Percentiles rank a stretch among this genome's conserved stretches.
Conservation (phyloP, 176 grass and related monocot species). For the Musa itinerans region DNA sequence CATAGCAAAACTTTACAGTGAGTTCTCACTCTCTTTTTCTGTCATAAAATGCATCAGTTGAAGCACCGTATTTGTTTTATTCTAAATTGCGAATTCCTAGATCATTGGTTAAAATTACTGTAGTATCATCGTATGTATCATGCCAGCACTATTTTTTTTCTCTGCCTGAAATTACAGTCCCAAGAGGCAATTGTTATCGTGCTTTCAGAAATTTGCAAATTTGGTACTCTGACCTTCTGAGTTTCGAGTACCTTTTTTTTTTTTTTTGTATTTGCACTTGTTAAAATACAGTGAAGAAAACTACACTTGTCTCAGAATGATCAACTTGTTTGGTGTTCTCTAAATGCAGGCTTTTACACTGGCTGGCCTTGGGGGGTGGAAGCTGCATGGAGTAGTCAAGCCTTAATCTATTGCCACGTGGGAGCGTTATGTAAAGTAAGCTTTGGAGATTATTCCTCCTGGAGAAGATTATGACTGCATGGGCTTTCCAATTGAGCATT, state of each 20-base stretch:
- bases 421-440: too few relatives aligned
- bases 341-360: conserved; percentile 60
- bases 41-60: background rate
- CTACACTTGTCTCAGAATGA: background rate
- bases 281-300: background rate
- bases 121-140: too few relatives aligned
- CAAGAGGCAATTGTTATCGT: too few relatives aligned
- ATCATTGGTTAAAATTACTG: too few relatives aligned
- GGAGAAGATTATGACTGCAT: too few relatives aligned
- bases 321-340: background rate
- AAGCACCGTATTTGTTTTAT: background rate
- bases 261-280: background rate
- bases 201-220: too few relatives aligned
- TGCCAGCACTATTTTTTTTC: too few relatives aligned
- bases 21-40: background rate
- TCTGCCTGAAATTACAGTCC: too few relatives aligned
- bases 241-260: too few relatives aligned
- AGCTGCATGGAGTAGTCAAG: conserved; percentile 75
- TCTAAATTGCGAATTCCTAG: background rate
- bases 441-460: too few relatives aligned
- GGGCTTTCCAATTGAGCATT: too few relatives aligned
- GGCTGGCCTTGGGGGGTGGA: conserved; percentile 88
- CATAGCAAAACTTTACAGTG: background rate
- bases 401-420: conserved; percentile 23
- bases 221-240: too few relatives aligned